Conservation (phyloP, 2,329 filamentous ascomycete species). For the Pseudocercospora macadamiae region DNA sequence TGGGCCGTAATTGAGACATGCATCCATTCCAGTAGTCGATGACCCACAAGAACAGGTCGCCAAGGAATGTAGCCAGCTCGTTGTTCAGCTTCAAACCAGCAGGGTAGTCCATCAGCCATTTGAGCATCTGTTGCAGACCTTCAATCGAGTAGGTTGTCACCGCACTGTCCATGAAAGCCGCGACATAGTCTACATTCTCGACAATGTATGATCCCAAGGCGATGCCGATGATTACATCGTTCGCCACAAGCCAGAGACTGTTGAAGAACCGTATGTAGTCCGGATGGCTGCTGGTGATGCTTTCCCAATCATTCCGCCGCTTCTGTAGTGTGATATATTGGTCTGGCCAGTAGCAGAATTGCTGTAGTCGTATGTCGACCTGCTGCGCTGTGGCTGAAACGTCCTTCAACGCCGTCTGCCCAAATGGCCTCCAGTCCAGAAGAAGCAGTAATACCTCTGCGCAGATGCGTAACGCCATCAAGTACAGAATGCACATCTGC, state of each 20-base stretch:
- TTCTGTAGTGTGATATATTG: constrained; percentile 91
- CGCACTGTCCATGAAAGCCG: constrained; percentile 73
- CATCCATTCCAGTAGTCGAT: constrained; percentile 96
- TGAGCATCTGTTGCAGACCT: constrained; percentile 83
- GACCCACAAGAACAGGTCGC: constrained; percentile 95
- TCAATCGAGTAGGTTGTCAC: constrained; percentile 84
- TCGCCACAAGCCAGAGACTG: constrained; percentile 95
- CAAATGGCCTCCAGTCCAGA: constrained; percentile 80
- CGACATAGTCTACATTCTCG: constrained; percentile 86
- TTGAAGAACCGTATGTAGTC: constrained; percentile 99
- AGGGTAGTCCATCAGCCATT: constrained; percentile 94
- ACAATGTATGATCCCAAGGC: constrained; percentile 96
- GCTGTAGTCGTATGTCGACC: constrained; percentile 92
- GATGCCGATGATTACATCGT: constrained; percentile 98
- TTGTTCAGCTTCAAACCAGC: constrained; percentile 94
- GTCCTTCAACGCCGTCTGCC: constrained; percentile 86
- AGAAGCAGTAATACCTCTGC: constrained; percentile 78
- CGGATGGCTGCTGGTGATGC: constrained; percentile 90
- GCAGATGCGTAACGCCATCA: constrained; percentile 77
- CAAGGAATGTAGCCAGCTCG: constrained; percentile 89
- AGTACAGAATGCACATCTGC: constrained; percentile 69
- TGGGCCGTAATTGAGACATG: constrained; percentile 75
- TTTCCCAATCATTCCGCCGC: constrained; percentile 90
- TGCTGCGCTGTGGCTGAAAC: constrained; percentile 96
- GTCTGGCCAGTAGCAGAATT: constrained; percentile 99